phyloP scores from a whole-genome alignment of 2,329 filamentous ascomycete genomes.

The Aspergillus sojae region DNA sequence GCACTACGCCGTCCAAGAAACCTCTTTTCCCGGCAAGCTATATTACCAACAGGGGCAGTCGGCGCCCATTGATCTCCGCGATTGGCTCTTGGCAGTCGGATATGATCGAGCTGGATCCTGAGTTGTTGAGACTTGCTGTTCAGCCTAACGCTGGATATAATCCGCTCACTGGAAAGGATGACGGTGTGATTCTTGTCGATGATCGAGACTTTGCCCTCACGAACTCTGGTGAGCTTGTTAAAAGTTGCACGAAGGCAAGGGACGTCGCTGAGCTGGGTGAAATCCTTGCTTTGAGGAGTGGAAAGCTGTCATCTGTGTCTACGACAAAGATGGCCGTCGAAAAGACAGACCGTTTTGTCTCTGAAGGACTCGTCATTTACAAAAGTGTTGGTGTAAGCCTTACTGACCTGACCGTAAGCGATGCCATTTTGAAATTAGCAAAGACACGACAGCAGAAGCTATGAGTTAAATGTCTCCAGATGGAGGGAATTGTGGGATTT shows the following conservation, averaged over 20 bases:
- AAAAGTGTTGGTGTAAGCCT: slow-evolving; percentile 26
- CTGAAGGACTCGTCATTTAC: slow-evolving; percentile 24
- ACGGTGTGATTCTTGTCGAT: not conserved
- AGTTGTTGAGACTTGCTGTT: slow-evolving; percentile 18
- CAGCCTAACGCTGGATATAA: not conserved
- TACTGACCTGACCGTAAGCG: slow-evolving; percentile 19
- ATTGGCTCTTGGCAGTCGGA: slow-evolving; percentile 51
- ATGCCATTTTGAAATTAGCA: slow-evolving; percentile 7
- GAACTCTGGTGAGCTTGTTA: not conserved
- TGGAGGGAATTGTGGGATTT: no score
- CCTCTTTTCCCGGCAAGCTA: not conserved
- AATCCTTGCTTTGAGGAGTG: not conserved
- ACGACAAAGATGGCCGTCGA: not conserved
- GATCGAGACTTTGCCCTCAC: not conserved
- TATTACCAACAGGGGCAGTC: not conserved
- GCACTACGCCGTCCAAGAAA: not conserved
- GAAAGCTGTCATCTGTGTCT: no score
- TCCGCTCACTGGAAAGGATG: not conserved
- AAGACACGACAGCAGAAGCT: not conserved
- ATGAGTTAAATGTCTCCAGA: no score
- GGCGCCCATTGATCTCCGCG: slow-evolving; percentile 41
- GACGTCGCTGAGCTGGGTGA: not conserved
- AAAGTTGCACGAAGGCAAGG: not conserved
- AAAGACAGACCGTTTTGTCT: slow-evolving; percentile 11
- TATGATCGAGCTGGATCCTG: slow-evolving; percentile 44